These are phyloP conservation scores for Hortiboletus flavorubellus DNA, from an alignment of 768 basidiomycete species.

Conservation along the genomic window DNA sequence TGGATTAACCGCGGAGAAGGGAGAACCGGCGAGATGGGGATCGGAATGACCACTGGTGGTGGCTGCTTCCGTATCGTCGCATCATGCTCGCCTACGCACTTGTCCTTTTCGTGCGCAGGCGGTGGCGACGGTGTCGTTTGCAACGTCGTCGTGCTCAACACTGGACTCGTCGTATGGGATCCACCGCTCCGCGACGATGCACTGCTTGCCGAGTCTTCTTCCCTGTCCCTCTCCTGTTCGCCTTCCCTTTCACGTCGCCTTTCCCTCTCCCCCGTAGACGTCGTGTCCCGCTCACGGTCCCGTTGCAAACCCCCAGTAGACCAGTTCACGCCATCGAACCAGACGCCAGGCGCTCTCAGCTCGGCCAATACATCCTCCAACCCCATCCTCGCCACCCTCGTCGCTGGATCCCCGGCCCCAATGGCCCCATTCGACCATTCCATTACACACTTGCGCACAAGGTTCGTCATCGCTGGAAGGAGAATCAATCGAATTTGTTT, in stretches of 20 bases:
- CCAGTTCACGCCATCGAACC: slow-evolving; percentile 78
- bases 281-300: slow-evolving; percentile 40
- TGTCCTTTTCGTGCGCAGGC: slow-evolving; percentile 40
- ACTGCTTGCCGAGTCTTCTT: slow-evolving; percentile 47
- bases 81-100: slow-evolving; percentile 29
- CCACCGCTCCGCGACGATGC: slow-evolving; percentile 47
- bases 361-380: slow-evolving; percentile 58
- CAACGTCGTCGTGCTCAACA: slow-evolving; percentile 67
- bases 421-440: slow-evolving; percentile 49
- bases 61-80: slow-evolving; percentile 15
- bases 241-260: slow-evolving; percentile 34
- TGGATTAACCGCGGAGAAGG: slow-evolving; percentile 57
- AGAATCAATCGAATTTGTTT: slow-evolving; percentile 59
- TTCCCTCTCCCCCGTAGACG: slow-evolving; percentile 11
- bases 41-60: slow-evolving; percentile 33
- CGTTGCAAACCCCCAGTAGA: slow-evolving; percentile 23
- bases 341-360: slow-evolving; percentile 55
- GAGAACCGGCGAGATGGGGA: slow-evolving; percentile 57
- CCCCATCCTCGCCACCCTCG: slow-evolving; percentile 52
- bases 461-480: slow-evolving; percentile 62
- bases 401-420: slow-evolving; percentile 49
- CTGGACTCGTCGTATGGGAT: slow-evolving; percentile 67
- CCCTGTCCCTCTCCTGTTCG: slow-evolving; percentile 32
- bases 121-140: slow-evolving; percentile 80
- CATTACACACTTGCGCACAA: slow-evolving; percentile 63